A percentile compares a stretch with the other conserved stretches of the same genome.
phyloP scores from a whole-genome alignment of 768 basidiomycete genomes.

The Myochromella boudieri region DNA sequence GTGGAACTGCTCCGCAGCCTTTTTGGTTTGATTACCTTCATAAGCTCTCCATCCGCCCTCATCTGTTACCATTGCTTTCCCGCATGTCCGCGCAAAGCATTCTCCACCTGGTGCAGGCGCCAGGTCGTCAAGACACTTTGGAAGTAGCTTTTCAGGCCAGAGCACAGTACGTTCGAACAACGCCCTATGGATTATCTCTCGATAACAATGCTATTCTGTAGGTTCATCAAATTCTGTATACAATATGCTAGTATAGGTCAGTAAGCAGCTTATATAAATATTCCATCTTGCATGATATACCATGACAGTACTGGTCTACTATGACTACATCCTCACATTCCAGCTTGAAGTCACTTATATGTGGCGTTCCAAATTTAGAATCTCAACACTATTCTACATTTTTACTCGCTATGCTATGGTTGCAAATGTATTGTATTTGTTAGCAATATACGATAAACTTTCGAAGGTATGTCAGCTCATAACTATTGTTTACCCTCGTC shows the following conservation, averaged over 20 bases:
- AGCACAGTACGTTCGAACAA: neutral
- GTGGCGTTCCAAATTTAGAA: slow-evolving; percentile 21
- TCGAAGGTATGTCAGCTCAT: slow-evolving; percentile 7
- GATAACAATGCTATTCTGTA: no score
- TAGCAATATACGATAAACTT: slow-evolving; percentile 19
- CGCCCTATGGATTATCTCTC: no score
- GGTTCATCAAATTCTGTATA: slow-evolving; percentile 8
- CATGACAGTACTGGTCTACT: slow-evolving; percentile 8
- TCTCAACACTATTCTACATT: slow-evolving; percentile 24
- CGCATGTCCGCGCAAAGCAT: neutral
- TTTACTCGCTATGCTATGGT: slow-evolving; percentile 27
- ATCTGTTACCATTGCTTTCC: neutral
- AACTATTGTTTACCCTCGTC: neutral
- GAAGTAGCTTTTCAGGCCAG: neutral
- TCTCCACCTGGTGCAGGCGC: slow-evolving; percentile 1
- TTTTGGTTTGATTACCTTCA: neutral
- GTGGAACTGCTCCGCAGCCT: neutral
- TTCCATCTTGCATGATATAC: neutral
- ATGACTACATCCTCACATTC: slow-evolving; percentile 28
- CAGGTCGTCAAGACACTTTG: slow-evolving; percentile 1
- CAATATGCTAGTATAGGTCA: slow-evolving; percentile 12
- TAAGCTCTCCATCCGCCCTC: neutral
- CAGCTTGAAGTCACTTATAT: slow-evolving; percentile 23
- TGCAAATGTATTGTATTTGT: slow-evolving; percentile 25
- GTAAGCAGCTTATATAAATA: neutral